A percentile compares a stretch with the other conserved stretches of the same genome.
Evolutionary conservation across 306 rosid genomes (phyloP).

Genomic region (Rosa rugosa): DNA sequence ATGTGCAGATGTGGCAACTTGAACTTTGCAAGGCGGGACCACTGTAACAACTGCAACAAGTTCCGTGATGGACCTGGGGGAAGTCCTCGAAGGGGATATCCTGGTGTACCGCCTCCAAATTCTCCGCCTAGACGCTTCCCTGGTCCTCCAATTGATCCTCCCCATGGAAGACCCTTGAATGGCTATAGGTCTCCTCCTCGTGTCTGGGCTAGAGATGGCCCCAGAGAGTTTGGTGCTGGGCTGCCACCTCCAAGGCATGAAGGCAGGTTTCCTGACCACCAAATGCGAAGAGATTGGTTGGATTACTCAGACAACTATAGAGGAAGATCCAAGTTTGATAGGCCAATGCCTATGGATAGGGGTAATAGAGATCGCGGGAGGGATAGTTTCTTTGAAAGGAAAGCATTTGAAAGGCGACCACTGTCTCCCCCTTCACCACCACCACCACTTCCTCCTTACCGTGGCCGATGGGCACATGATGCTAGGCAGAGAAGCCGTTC

Average conservation of each 20-base stretch:
- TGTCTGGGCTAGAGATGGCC: slow-evolving; percentile 71
- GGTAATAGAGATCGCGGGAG: slow-evolving; percentile 68
- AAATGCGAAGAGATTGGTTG: slow-evolving; percentile 55
- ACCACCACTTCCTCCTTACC: slow-evolving; percentile 41
- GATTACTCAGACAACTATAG: slow-evolving; percentile 63
- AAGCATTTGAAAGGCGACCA: slow-evolving; percentile 72
- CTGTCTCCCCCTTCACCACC: slow-evolving; percentile 64
- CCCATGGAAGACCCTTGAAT: slow-evolving; percentile 67
- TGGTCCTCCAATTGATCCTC: slow-evolving; percentile 69
- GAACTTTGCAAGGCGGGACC: slow-evolving; percentile 90
- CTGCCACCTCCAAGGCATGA: slow-evolving; percentile 71
- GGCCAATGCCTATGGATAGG: slow-evolving; percentile 73
- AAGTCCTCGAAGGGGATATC: slow-evolving; percentile 82
- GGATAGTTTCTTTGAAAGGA: slow-evolving; percentile 68
- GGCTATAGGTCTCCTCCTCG: slow-evolving; percentile 88
- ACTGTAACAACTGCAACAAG: slow-evolving; percentile 82
- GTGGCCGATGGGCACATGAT: slow-evolving; percentile 63
- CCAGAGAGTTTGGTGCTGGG: slow-evolving; percentile 67
- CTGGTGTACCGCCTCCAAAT: slow-evolving; percentile 55
- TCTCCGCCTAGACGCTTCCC: slow-evolving; percentile 70
- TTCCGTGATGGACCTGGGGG: slow-evolving; percentile 56
- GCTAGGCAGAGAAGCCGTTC: slow-evolving; percentile 80
- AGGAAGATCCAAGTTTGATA: slow-evolving; percentile 73
- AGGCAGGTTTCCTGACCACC: slow-evolving; percentile 64
- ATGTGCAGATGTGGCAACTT: slow-evolving; percentile 77